Evolutionary conservation across 2,329 filamentous ascomycete species (phyloP).

Genomic region (Paraphaeosphaeria minitans): DNA sequence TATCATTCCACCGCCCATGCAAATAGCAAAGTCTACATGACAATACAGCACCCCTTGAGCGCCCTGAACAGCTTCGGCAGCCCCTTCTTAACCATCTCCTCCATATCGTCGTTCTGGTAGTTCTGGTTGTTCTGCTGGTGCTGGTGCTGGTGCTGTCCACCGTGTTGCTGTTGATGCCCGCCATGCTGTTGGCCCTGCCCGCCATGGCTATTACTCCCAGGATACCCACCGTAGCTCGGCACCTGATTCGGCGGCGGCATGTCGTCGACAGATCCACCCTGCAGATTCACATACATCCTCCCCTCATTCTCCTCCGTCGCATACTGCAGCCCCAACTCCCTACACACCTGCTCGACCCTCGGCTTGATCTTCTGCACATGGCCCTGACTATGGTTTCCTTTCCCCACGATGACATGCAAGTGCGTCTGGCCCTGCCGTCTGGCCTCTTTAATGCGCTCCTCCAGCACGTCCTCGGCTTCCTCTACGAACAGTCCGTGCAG

Average conservation of each 20-base stretch:
- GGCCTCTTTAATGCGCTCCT: slow-evolving; percentile 81
- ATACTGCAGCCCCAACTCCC: slow-evolving; percentile 80
- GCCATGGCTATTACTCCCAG: slow-evolving; percentile 28
- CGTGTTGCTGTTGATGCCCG: slow-evolving; percentile 35
- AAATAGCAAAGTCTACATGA: slow-evolving; percentile 64
- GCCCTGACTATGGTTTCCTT: slow-evolving; percentile 82
- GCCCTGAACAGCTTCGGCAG: slow-evolving; percentile 66
- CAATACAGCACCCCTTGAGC: slow-evolving; percentile 71
- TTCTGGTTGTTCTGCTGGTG: slow-evolving; percentile 54
- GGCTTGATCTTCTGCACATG: slow-evolving; percentile 95
- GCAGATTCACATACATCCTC: slow-evolving; percentile 84
- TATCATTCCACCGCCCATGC: slow-evolving; percentile 12
- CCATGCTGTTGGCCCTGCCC: slow-evolving; percentile 55
- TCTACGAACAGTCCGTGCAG: slow-evolving; percentile 94
- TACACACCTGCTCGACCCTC: slow-evolving; percentile 86
- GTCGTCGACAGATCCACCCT: slow-evolving; percentile 64
- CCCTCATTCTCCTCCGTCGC: slow-evolving; percentile 88
- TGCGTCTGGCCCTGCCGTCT: slow-evolving; percentile 75
- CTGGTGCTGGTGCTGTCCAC: slow-evolving; percentile 46
- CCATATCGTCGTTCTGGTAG: slow-evolving; percentile 60
- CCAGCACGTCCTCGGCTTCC: slow-evolving; percentile 89
- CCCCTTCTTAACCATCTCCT: slow-evolving; percentile 64
- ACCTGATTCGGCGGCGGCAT: slow-evolving; percentile 50
- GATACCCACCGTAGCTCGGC: slow-evolving; percentile 39
- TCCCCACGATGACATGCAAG: slow-evolving; percentile 94